Conservation (phyloP, 2,329 filamentous ascomycete species). For the Amylocarpus encephaloides region DNA sequence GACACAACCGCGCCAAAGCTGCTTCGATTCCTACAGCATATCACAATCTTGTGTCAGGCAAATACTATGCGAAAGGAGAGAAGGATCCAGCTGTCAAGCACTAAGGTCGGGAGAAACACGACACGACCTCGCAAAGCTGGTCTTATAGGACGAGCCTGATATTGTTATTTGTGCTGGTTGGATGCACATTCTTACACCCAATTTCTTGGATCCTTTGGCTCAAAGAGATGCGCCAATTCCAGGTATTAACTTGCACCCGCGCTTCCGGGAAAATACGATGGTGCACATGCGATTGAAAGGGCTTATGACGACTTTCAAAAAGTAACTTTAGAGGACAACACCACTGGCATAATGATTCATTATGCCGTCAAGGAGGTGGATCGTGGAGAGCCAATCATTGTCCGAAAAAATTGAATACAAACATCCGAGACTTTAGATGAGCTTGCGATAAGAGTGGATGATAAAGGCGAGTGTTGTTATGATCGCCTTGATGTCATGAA, state of each 20-base stretch:
- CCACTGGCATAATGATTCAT: conserved; percentile 82
- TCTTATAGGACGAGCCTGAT: conserved; percentile 46
- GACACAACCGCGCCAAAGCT: conserved; percentile 52
- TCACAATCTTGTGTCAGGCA: conserved; percentile 59
- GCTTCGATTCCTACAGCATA: conserved; percentile 57
- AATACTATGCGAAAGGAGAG: conserved; percentile 25
- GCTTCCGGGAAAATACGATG: conserved; percentile 61
- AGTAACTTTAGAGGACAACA: conserved; percentile 56
- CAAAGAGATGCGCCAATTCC: conserved; percentile 39
- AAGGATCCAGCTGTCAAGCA: conserved; percentile 38
- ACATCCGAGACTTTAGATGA: conserved; percentile 59
- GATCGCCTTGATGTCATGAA: too few species aligned
- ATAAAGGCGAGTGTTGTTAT: neutral
- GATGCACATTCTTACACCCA: conserved; percentile 61
- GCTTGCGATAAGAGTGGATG: conserved; percentile 43
- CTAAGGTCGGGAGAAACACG: conserved; percentile 53
- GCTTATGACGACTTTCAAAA: conserved; percentile 67
- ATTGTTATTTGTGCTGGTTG: conserved; percentile 63
- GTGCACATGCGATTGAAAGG: conserved; percentile 68
- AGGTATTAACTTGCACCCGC: conserved; percentile 67
- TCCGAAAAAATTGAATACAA: conserved; percentile 61
- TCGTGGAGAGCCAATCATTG: conserved; percentile 66
- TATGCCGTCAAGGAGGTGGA: conserved; percentile 78
- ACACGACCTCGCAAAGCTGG: conserved; percentile 57
- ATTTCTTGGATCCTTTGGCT: conserved; percentile 55